phyloP scores from a whole-genome alignment of 106 monocot species.

The Dendrobium catenatum region DNA sequence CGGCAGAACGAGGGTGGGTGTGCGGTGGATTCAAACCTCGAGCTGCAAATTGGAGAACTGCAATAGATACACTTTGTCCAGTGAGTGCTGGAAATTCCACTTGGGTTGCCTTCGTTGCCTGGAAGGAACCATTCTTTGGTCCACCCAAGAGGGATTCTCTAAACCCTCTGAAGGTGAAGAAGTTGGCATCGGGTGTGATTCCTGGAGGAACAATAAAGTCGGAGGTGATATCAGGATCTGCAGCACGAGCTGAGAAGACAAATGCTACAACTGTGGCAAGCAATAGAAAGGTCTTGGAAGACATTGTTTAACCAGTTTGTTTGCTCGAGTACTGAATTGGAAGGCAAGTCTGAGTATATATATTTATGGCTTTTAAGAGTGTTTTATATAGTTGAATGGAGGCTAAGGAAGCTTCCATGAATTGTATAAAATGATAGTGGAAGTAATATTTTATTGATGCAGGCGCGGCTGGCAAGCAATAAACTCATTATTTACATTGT shows the following conservation, averaged over 20 bases:
- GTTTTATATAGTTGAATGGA: too few species aligned
- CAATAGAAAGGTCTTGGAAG: not conserved
- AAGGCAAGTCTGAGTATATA: too few species aligned
- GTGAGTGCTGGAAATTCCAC: conserved; percentile 17
- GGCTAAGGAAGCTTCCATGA: too few species aligned
- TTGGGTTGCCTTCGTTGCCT: conserved; percentile 4
- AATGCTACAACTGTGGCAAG: not conserved
- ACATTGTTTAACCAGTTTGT: too few species aligned
- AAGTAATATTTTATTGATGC: too few species aligned
- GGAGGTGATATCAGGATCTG: conserved; percentile 16
- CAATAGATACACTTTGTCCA: conserved; percentile 21
- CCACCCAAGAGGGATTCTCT: not conserved
- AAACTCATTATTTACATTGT: too few species aligned
- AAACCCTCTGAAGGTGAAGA: conserved; percentile 23
- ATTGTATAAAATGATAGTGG: too few species aligned
- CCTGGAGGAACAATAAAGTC: conserved; percentile 9
- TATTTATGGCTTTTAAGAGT: too few species aligned
- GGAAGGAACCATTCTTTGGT: not conserved
- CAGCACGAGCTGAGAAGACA: not conserved
- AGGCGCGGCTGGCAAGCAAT: too few species aligned
- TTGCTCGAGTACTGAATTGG: too few species aligned
- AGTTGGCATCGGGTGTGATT: not conserved
- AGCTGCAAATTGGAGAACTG: conserved; percentile 9
- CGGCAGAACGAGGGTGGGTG: conserved; percentile 17
- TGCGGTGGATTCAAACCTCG: conserved; percentile 13